Evolutionary conservation across 1,284 basidiomycete genomes (phyloP).

Genomic region (Tremellales sp.): DNA sequence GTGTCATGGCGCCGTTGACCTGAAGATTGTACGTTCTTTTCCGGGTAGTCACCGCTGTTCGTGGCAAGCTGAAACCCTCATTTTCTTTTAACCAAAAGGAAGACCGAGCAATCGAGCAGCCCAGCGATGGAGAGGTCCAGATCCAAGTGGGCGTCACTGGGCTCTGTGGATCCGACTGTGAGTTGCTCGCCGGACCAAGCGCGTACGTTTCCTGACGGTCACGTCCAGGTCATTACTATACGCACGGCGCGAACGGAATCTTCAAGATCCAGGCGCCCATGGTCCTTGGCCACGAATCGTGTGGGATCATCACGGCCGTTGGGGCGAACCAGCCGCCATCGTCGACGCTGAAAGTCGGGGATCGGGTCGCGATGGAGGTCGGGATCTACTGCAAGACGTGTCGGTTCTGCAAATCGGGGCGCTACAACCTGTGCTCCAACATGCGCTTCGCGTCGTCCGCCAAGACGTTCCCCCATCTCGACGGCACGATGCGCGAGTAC

Average conservation of each 20-base stretch:
- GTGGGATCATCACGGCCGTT: conserved; percentile 58
- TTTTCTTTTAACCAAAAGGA: conserved; percentile 34
- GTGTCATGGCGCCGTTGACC: conserved; percentile 52
- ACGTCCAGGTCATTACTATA: conserved; percentile 76
- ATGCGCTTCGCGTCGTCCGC: conserved; percentile 86
- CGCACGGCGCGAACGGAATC: conserved; percentile 83
- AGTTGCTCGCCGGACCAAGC: conserved; percentile 36
- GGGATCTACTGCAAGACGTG: conserved; percentile 77
- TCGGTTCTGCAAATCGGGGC: conserved; percentile 56
- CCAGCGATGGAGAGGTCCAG: conserved; percentile 45
- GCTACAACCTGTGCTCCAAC: conserved; percentile 86
- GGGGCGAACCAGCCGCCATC: conserved; percentile 26
- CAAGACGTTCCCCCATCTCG: conserved; percentile 87
- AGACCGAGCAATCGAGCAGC: conserved; percentile 43
- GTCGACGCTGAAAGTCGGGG: conserved; percentile 63
- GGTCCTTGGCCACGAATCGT: conserved; percentile 87
- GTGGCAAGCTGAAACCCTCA: not conserved
- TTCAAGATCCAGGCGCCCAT: conserved; percentile 79
- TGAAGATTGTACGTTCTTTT: conserved; percentile 47
- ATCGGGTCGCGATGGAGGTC: conserved; percentile 90
- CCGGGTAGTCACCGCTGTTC: not conserved
- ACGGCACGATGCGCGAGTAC: conserved; percentile 80
- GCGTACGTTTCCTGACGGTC: not conserved
- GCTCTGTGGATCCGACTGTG: conserved; percentile 85
- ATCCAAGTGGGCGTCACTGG: conserved; percentile 68